phyloP scores from a whole-genome alignment of 345 rosid genomes.

The Rhizophora mangle region DNA sequence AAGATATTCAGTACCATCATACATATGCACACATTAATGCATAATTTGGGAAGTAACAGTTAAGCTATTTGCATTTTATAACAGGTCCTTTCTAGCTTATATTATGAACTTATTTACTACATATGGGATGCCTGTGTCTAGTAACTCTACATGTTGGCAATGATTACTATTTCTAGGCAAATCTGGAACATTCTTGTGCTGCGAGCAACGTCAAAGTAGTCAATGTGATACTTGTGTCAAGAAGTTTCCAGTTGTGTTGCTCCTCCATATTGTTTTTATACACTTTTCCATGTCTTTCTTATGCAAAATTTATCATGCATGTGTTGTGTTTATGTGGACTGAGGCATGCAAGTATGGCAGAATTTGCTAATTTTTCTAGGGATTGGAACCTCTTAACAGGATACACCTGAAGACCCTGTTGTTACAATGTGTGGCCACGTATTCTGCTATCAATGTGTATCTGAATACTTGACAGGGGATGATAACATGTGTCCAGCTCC shows the following conservation, averaged over 20 bases:
- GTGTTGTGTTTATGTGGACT: too few relatives aligned
- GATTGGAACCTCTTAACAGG: slow-evolving; percentile 50
- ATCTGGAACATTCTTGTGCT: too few relatives aligned
- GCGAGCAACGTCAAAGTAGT: neutral
- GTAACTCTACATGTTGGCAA: neutral
- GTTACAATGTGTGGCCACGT: slow-evolving; percentile 85
- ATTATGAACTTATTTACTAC: neutral
- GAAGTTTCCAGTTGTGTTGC: too few relatives aligned
- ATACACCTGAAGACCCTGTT: slow-evolving; percentile 88
- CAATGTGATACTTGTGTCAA: neutral
- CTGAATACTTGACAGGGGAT: slow-evolving; percentile 71
- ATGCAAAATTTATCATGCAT: too few relatives aligned
- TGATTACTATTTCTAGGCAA: neutral
- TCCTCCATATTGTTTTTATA: too few relatives aligned
- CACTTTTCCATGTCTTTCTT: too few relatives aligned
- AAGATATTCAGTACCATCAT: too few relatives aligned
- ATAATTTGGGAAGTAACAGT: too few relatives aligned
- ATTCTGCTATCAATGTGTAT: slow-evolving; percentile 85
- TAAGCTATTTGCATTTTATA: too few relatives aligned
- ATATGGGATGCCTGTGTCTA: too few relatives aligned
- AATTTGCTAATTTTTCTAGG: slow-evolving; percentile 7
- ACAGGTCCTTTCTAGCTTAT: neutral
- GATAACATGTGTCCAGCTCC: slow-evolving; percentile 74
- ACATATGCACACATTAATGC: too few relatives aligned
- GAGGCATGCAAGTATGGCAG: neutral